These are phyloP conservation scores for Isoetes engelmannii DNA, from an alignment of 83 land plant genomes.

Conservation along the genomic window DNA sequence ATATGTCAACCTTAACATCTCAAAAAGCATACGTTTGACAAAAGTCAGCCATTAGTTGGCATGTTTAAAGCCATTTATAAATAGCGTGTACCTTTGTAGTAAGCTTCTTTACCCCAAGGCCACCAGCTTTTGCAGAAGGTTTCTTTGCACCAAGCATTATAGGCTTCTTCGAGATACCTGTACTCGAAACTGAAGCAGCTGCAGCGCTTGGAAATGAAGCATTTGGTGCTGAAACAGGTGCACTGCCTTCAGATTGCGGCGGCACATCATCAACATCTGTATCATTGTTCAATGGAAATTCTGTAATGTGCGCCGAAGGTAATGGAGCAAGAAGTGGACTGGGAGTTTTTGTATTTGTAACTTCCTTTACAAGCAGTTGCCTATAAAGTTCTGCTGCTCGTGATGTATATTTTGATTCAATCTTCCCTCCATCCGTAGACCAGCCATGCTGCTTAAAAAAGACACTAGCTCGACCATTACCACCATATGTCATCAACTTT, in stretches of 20 bases:
- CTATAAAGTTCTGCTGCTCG: constrained; percentile 22
- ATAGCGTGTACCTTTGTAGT: constrained; percentile 12
- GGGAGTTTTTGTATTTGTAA: not conserved
- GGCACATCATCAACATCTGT: no score
- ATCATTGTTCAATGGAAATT: not conserved
- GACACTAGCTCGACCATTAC: constrained; percentile 16
- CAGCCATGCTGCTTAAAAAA: constrained; percentile 26
- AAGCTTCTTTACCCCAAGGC: constrained; percentile 22
- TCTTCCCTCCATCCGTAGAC: constrained; percentile 20
- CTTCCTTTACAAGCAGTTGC: constrained; percentile 20
- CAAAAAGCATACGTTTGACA: not conserved
- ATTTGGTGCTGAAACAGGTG: not conserved
- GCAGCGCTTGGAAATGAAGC: not conserved
- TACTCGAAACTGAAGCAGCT: constrained; percentile 10
- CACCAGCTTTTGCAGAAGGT: constrained; percentile 9
- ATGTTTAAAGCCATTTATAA: not conserved
- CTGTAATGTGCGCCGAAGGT: not conserved
- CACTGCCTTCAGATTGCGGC: not conserved
- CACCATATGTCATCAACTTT: constrained; percentile 22
- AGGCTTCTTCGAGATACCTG: constrained; percentile 1
- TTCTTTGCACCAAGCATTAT: constrained; percentile 9
- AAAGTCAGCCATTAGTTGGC: not conserved
- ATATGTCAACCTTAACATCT: not conserved
- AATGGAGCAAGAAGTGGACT: not conserved
- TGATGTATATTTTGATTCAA: constrained; percentile 20